Evolutionary conservation across 164 flowering plant species (phyloP).

Genomic region (Vitis rupestris): DNA sequence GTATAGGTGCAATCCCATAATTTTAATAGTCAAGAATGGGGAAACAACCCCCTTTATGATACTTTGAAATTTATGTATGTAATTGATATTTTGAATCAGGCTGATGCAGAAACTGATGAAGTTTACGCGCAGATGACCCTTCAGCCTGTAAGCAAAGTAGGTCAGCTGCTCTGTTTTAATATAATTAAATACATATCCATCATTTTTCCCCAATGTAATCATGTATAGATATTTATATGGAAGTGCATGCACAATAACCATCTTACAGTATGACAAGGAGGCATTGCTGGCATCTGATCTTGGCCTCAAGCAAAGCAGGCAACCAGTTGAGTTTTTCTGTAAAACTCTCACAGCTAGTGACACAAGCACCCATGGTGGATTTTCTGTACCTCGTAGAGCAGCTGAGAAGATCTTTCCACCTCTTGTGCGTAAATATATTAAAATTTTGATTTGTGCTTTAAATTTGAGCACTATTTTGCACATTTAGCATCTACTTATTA

Average conservation of each 20-base stretch:
- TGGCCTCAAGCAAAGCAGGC: slow-evolving; percentile 84
- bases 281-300: slow-evolving; percentile 83
- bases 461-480: neutral
- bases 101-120: slow-evolving; percentile 94
- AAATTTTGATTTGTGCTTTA: slow-evolving; percentile 2
- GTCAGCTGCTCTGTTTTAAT: slow-evolving; percentile 24
- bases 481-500: neutral
- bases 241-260: slow-evolving; percentile 1
- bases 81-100: slow-evolving; percentile 44
- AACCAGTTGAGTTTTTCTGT: slow-evolving; percentile 91
- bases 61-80: neutral
- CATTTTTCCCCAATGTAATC: neutral
- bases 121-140: slow-evolving; percentile 98
- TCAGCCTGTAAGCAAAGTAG: slow-evolving; percentile 89
- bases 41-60: neutral
- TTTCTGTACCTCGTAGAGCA: slow-evolving; percentile 97
- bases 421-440: slow-evolving; percentile 44
- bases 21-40: neutral
- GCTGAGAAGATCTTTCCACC: slow-evolving; percentile 97
- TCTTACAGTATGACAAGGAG: slow-evolving; percentile 73
- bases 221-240: neutral
- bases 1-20: neutral
- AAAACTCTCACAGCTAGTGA: slow-evolving; percentile 98
- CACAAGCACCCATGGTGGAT: slow-evolving; percentile 98
- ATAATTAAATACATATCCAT: neutral